phyloP scores from a whole-genome alignment of 1,284 basidiomycete genomes.

The Puccinia triticina region DNA sequence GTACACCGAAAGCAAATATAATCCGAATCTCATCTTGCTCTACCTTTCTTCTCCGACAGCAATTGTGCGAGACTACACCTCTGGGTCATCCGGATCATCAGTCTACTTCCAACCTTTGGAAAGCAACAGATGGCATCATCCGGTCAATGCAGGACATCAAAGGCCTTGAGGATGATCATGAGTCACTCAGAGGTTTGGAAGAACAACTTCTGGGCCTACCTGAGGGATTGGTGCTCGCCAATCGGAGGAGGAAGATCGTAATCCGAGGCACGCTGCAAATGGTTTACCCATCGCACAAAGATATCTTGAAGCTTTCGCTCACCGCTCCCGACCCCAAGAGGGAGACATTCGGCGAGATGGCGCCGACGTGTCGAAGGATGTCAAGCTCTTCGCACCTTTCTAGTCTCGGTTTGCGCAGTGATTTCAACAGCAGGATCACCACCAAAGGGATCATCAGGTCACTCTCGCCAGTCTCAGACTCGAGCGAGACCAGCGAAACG shows the following conservation, averaged over 20 bases:
- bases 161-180: conserved; percentile 79
- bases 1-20: conserved; percentile 56
- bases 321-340: not conserved
- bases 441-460: not conserved
- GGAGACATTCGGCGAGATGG: not conserved
- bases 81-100: conserved; percentile 71
- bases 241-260: conserved; percentile 73
- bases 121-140: conserved; percentile 71
- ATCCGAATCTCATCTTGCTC: conserved; percentile 61
- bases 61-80: conserved; percentile 71
- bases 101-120: conserved; percentile 69
- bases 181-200: conserved; percentile 65
- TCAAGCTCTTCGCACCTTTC: not conserved
- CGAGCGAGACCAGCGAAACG: conserved; percentile 20
- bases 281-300: conserved; percentile 58
- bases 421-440: not conserved
- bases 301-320: conserved; percentile 38
- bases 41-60: conserved; percentile 66
- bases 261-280: conserved; percentile 68
- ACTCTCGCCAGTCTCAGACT: conserved; percentile 10
- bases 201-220: conserved; percentile 69
- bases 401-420: not conserved
- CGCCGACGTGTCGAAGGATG: not conserved
- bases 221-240: conserved; percentile 66
- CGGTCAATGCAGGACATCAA: conserved; percentile 80